phyloP scores from a whole-genome alignment of 495 filamentous ascomycete genomes.

The Staphylotrichum longicolle region DNA sequence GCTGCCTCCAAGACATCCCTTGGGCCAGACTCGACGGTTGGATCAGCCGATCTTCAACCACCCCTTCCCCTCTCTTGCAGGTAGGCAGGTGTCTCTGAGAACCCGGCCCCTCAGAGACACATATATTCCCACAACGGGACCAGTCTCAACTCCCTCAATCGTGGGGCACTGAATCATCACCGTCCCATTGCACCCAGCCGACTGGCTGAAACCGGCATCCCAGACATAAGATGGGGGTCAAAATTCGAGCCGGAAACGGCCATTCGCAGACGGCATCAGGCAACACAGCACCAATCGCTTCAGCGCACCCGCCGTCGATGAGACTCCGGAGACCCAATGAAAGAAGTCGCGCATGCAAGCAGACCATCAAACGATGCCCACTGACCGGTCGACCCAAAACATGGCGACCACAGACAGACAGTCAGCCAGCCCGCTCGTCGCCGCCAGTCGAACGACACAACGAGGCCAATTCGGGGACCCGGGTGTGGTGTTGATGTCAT shows the following conservation, averaged over 20 bases:
- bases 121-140: not conserved
- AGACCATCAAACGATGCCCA: not conserved
- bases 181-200: not conserved
- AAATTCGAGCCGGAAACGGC: not conserved
- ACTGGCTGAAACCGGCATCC: not conserved
- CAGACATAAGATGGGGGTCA: conserved; percentile 4
- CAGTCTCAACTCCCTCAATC: not conserved
- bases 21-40: not conserved
- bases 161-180: not conserved
- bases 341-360: conserved; percentile 15
- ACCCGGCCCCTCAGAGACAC: too few relatives aligned
- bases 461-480: not conserved
- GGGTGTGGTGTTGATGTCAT: conserved; percentile 17
- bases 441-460: not conserved
- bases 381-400: conserved; percentile 2
- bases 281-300: conserved; percentile 3
- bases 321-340: conserved; percentile 11
- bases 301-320: not conserved
- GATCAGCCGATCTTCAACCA: not conserved
- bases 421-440: not conserved
- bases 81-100: not conserved
- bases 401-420: not conserved
- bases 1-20: too few relatives aligned
- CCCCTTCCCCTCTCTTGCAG: not conserved
- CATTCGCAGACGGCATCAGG: not conserved